phyloP scores from a whole-genome alignment of 2,329 filamentous ascomycete species.

The Aspergillus aculeatinus region DNA sequence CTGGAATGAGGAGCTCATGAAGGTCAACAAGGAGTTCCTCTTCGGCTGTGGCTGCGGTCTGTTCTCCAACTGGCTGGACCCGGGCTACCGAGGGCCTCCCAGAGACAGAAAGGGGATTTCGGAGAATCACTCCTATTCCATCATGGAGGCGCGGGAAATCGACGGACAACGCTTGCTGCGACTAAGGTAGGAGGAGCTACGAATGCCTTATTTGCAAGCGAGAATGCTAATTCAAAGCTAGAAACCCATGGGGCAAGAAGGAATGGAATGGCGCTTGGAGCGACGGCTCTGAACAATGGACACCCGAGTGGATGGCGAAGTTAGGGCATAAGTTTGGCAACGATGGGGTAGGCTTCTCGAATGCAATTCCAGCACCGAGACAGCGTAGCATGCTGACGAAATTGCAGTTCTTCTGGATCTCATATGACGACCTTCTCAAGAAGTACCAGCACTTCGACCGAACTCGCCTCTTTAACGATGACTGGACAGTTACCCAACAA shows the following conservation, averaged over 20 bases:
- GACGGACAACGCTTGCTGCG: slow-evolving; percentile 64
- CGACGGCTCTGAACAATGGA: slow-evolving; percentile 84
- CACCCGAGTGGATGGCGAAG: slow-evolving; percentile 71
- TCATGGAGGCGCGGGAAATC: slow-evolving; percentile 60
- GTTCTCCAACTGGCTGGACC: slow-evolving; percentile 46
- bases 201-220: slow-evolving; percentile 8
- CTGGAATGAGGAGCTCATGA: slow-evolving; percentile 77
- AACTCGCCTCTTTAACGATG: slow-evolving; percentile 59
- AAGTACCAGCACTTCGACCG: slow-evolving; percentile 62
- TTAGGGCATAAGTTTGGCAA: slow-evolving; percentile 73
- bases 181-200: slow-evolving; percentile 48
- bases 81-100: slow-evolving; percentile 33
- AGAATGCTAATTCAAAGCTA: slow-evolving; percentile 29
- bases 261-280: slow-evolving; percentile 83
- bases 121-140: slow-evolving; percentile 57
- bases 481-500: slow-evolving; percentile 61
- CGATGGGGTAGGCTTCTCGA: slow-evolving; percentile 55
- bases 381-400: slow-evolving; percentile 7
- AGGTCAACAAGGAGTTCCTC: slow-evolving; percentile 74
- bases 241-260: slow-evolving; percentile 78
- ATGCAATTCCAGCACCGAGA: too few relatives aligned
- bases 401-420: slow-evolving; percentile 57
- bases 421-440: slow-evolving; percentile 57
- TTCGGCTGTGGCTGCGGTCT: slow-evolving; percentile 50
- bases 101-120: slow-evolving; percentile 46